Percentiles rank a stretch among this genome's conserved stretches.
Evolutionary conservation across 345 rosid genomes (phyloP).

Genomic region (Eucalyptus cladocalyx): DNA sequence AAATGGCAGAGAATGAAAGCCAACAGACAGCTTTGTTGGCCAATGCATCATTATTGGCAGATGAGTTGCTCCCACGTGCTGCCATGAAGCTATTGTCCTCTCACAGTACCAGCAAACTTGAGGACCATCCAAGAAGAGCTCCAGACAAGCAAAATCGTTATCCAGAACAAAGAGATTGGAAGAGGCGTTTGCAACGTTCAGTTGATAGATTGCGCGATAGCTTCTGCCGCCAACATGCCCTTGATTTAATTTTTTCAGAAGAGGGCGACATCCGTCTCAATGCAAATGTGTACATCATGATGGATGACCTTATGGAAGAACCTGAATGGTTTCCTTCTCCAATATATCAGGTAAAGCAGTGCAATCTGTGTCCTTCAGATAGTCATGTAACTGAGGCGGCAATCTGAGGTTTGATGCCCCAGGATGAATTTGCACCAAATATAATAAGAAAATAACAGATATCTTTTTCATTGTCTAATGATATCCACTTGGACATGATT

Average conservation of each 20-base stretch:
- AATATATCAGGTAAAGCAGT: constrained; percentile 40
- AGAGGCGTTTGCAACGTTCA: constrained; percentile 63
- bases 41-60: constrained; percentile 75
- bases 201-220: constrained; percentile 82
- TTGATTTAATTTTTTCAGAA: constrained; percentile 76
- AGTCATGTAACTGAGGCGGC: neutral
- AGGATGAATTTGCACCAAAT: neutral
- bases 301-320: constrained; percentile 58
- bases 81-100: constrained; percentile 54
- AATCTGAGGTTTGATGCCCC: neutral
- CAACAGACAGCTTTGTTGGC: constrained; percentile 84
- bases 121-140: constrained; percentile 40
- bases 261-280: constrained; percentile 70
- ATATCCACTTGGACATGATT: neutral
- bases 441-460: neutral
- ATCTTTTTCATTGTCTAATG: neutral
- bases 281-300: constrained; percentile 30
- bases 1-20: constrained; percentile 65
- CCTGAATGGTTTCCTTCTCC: constrained; percentile 89
- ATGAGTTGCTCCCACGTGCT: constrained; percentile 79
- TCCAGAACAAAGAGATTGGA: constrained; percentile 87
- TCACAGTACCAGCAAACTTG: constrained; percentile 18
- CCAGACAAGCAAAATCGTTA: constrained; percentile 52
- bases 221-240: constrained; percentile 88
- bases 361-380: neutral